These are phyloP conservation scores for Xylariaceae sp. DNA, from an alignment of 2,329 filamentous ascomycete species.

Conservation along the genomic window DNA sequence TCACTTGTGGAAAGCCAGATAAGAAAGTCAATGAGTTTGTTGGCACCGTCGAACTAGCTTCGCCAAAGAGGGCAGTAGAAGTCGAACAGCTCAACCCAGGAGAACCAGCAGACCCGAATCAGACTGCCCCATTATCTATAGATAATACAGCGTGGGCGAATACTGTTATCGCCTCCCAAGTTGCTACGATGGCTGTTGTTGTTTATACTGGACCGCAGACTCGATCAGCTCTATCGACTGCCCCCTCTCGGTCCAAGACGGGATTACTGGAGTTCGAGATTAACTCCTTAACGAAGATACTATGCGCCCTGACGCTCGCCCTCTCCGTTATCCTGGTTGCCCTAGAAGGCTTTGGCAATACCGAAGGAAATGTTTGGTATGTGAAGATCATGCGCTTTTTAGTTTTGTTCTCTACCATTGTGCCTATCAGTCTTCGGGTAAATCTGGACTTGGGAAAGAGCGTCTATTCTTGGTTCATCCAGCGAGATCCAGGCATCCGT, in stretches of 20 bases:
- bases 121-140: slow-evolving; percentile 79
- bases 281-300: slow-evolving; percentile 94
- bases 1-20: slow-evolving; percentile 89
- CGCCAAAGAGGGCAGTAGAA: slow-evolving; percentile 57
- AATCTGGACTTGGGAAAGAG: slow-evolving; percentile 98
- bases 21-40: slow-evolving; percentile 94
- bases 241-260: slow-evolving; percentile 89
- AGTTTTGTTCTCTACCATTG: slow-evolving; percentile 98
- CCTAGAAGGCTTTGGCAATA: slow-evolving; percentile 77
- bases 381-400: slow-evolving; percentile 98
- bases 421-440: slow-evolving; percentile 93
- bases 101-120: slow-evolving; percentile 46
- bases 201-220: slow-evolving; percentile 96
- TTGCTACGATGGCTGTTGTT: slow-evolving; percentile 84
- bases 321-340: slow-evolving; percentile 89
- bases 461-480: slow-evolving; percentile 94
- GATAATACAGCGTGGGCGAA: slow-evolving; percentile 99
- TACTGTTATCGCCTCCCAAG: slow-evolving; percentile 93
- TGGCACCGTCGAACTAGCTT: slow-evolving; percentile 80
- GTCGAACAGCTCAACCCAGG: slow-evolving; percentile 46
- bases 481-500: slow-evolving; percentile 86
- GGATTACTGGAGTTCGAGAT: slow-evolving; percentile 95
- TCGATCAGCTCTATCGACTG: slow-evolving; percentile 89
- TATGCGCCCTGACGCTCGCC: slow-evolving; percentile 85
- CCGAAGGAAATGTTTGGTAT: slow-evolving; percentile 79